Base-by-base conservation (phyloP, 1,284 basidiomycete species). In the Apiotrichum laibachii region DNA sequence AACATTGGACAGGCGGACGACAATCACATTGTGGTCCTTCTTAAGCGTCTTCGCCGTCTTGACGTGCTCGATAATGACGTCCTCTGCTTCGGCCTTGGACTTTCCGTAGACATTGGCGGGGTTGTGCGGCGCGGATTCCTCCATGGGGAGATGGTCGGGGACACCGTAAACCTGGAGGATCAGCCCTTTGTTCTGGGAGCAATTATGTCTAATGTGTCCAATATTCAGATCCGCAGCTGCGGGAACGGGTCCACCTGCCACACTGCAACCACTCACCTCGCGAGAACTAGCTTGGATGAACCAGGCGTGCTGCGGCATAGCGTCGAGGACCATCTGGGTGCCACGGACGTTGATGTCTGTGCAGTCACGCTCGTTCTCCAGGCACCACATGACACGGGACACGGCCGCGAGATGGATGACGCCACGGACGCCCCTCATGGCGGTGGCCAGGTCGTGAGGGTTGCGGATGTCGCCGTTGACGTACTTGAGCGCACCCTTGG, bases 371-470 rank as follows among this genome's bases (percentile, higher is more conserved):
- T 67, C 61, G 61, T 72, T 70, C 53, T 71, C 68, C 5, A 70
- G 43, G 37, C 72, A 74, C 66, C 66, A 68, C 15, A 60, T 51
- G 2, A 72, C 67, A 8, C 71, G 62, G 2, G 68, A 68, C 10
- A 74, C 70, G 19, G 68, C 72, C 1, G 70, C 72, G 35, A 74
- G 67, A 48, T 74, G 62, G 46, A 74, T 66, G 26, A 72, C 63
- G 1, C 72, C 72, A 15, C 55, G 55, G 13, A 69, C 58, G 56
- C 65, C 66, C 18, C 45, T 13, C 50, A 70, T 53, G 13, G 64
- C 60, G 2, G 50, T 5, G 0, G 42, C 12, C 12, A 71, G 57
- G 16, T 50, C 46, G 9, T 21, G 34, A 7, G 63, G 22, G 47
- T 70, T 61, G n/a, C 69, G 53, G n/a, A 72, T 67, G 57, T 71